A percentile compares a stretch with the other conserved stretches of the same genome.
Conservation (phyloP, 164 flowering plant genomes). For the Sedum album region DNA sequence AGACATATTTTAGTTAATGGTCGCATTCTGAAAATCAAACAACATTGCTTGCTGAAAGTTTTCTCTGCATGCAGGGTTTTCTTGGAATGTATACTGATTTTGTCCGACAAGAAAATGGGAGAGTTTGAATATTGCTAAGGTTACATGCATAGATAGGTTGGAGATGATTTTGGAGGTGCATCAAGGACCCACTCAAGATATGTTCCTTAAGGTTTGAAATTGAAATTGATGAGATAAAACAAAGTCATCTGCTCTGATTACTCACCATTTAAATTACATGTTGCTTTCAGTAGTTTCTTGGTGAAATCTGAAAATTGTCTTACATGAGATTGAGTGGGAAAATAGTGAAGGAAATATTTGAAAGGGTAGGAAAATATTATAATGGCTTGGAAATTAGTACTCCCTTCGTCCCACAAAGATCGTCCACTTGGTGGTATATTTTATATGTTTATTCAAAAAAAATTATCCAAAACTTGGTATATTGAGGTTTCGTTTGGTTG, state of each 20-base stretch:
- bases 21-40: neutral
- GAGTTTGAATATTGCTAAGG: neutral
- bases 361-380: no score
- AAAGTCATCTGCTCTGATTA: neutral
- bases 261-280: neutral
- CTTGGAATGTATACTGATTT: conserved; percentile 1
- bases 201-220: neutral
- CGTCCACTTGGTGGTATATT: no score
- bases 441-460: no score
- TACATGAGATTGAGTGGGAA: neutral
- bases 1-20: neutral
- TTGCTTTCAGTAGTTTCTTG: neutral
- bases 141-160: neutral
- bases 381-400: no score
- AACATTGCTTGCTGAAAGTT: neutral
- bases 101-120: conserved; percentile 1
- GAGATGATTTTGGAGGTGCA: conserved; percentile 5
- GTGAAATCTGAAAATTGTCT: neutral
- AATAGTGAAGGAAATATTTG: no score
- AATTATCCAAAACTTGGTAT: no score
- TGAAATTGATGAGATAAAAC: neutral
- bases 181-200: conserved; percentile 5
- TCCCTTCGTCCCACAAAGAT: no score
- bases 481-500: no score
- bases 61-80: neutral